Percentiles rank a stretch among this genome's conserved stretches.
These are phyloP conservation scores for Solanum hybrid DNA, from an alignment of 305 asterid species.

Conservation along the genomic window DNA sequence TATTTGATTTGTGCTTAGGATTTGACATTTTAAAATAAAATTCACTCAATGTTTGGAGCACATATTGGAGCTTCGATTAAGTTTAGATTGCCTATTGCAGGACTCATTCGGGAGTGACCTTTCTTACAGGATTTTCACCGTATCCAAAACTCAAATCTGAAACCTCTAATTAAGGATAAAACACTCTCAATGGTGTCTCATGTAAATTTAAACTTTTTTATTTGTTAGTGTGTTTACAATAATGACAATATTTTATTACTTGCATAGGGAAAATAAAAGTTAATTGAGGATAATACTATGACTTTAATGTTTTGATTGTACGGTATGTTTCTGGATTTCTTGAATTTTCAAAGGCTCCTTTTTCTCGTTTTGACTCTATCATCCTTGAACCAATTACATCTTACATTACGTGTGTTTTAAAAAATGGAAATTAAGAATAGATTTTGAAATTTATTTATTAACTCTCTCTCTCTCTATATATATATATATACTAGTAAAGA, in stretches of 20 bases:
- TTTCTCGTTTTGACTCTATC: background rate
- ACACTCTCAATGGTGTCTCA: too few relatives aligned
- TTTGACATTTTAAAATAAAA: background rate
- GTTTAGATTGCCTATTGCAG: too few relatives aligned
- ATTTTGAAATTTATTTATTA: background rate
- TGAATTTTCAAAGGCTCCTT: background rate
- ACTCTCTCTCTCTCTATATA: too few relatives aligned
- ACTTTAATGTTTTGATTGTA: background rate
- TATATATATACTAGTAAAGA: too few relatives aligned
- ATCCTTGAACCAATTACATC: background rate
- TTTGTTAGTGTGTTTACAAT: background rate
- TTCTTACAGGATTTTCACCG: too few relatives aligned
- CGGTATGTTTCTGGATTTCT: background rate
- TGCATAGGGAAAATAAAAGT: background rate
- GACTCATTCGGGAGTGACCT: too few relatives aligned
- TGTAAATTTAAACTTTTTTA: background rate
- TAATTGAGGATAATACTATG: background rate
- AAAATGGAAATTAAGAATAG: background rate
- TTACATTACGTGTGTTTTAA: background rate
- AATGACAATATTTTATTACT: background rate
- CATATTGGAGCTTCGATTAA: too few relatives aligned
- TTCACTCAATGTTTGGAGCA: too few relatives aligned
- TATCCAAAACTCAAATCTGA: accelerated
- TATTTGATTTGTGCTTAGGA: background rate
- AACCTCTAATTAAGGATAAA: too few relatives aligned